Percentiles rank a stretch among this genome's conserved stretches.
These are phyloP conservation scores for Pseudonitzschia pungens DNA, from an alignment of 108 stramenopile species.

Conservation along the genomic window DNA sequence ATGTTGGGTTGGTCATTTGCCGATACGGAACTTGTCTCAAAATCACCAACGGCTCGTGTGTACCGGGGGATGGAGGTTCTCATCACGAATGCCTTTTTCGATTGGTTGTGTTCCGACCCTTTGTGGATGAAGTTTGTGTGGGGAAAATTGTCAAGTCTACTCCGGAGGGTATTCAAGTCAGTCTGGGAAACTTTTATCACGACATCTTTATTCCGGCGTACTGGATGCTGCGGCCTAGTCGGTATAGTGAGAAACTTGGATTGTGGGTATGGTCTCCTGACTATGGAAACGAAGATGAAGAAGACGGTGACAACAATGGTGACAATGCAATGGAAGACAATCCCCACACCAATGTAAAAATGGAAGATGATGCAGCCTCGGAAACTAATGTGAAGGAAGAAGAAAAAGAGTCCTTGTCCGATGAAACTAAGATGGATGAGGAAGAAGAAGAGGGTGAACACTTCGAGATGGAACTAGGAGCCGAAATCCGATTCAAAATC, in stretches of 20 bases:
- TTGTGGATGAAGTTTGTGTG: constrained; percentile 84
- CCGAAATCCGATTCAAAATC: constrained; percentile 86
- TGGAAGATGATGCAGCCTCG: constrained; percentile 11
- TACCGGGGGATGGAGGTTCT: constrained; percentile 82
- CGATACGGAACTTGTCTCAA: constrained; percentile 67
- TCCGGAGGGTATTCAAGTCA: constrained; percentile 74
- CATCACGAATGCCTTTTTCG: constrained; percentile 79
- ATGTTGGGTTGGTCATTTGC: constrained; percentile 79
- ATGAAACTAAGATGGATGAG: constrained; percentile 23
- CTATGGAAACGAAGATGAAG: constrained; percentile 60
- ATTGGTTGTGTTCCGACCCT: constrained; percentile 86
- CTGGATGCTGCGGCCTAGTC: constrained; percentile 82
- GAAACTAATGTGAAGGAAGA: constrained; percentile 21
- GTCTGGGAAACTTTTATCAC: constrained; percentile 81
- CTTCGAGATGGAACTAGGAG: constrained; percentile 82
- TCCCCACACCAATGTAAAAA: neutral
- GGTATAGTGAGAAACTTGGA: constrained; percentile 53
- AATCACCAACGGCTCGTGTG: constrained; percentile 68
- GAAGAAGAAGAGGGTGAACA: constrained; percentile 44
- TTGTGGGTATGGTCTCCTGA: constrained; percentile 80
- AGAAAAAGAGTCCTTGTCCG: constrained; percentile 20
- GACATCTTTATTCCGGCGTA: constrained; percentile 85
- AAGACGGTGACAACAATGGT: constrained; percentile 16
- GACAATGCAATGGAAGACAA: constrained; percentile 1
- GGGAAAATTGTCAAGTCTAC: constrained; percentile 67